Base-by-base conservation (phyloP, 1,284 basidiomycete genomes). In the Ustilago vetiveriae region DNA sequence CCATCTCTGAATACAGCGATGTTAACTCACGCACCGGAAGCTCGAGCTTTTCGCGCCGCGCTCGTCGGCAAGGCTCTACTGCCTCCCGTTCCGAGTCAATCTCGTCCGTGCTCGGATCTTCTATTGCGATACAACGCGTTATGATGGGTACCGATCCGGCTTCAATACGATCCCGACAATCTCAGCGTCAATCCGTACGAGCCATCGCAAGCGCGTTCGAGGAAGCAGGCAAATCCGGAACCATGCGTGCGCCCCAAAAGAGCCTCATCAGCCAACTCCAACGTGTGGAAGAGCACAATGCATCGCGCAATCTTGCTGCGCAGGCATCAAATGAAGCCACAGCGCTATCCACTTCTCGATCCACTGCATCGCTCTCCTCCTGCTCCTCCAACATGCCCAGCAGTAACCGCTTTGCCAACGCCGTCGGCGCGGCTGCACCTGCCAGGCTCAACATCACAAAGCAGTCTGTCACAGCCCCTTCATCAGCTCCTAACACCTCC, bases 1-100 rank as follows among this genome's bases (percentile, higher is more conserved):
- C 59, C 13, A 43, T 27, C 9, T 59, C 59, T n/a, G 66, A 55
- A 32, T 69, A 63, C 52, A 69, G 66, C 48, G 59, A 63, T 39
- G 48, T 57, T 4, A 55, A 50, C 21, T 55, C 56, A n/a, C 56
- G 63, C 22, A 56, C 45, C 21, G 42, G 45, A 24, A 59, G 48
- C 26, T 39, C 52, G 4, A 52, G 35, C 7, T 11, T 43, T 3
- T 38, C 41, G 13, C 51, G 56, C 21, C 46, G 51, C 19, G 38
- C 38, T 2, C 49, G 50, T 10, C 30, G 41, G 7, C 51, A 47
- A n/a, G 45, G 44, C 11, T 26, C 40, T 21, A 21, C 8, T 21
- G 40, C 47, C 17, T 55, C 55, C 11, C 51, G 63, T 8, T 59
- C 56, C 35, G 55, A 52, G 32, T 59, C 63, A 35, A 56, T 55